phyloP scores from a whole-genome alignment of 2,329 filamentous ascomycete species.

The Elsinoe perseae region DNA sequence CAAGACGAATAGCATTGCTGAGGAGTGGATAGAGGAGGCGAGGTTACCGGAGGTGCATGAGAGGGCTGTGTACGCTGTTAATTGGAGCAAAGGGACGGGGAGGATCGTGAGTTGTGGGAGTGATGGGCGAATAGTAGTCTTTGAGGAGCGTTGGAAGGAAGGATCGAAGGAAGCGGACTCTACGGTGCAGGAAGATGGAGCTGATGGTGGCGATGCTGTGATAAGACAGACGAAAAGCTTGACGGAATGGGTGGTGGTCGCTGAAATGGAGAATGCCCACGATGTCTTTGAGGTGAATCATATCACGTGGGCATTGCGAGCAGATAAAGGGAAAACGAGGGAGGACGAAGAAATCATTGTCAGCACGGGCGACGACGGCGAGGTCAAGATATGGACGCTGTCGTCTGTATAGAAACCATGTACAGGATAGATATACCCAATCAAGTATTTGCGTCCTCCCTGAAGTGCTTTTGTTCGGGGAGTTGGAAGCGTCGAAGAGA shows the following conservation, averaged over 20 bases:
- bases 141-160: constrained; percentile 53
- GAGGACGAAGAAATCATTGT: constrained; percentile 75
- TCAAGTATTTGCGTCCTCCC: background rate
- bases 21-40: constrained; percentile 75
- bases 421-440: background rate
- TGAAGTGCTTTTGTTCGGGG: no score
- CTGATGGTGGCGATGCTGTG: constrained; percentile 22
- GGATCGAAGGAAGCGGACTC: constrained; percentile 23
- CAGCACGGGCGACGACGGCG: constrained; percentile 86
- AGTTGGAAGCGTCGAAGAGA: no score
- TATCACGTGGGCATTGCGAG: constrained; percentile 74
- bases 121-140: constrained; percentile 74
- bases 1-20: constrained; percentile 60
- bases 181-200: constrained; percentile 22
- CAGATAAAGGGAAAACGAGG: constrained; percentile 55
- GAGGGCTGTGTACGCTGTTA: constrained; percentile 72
- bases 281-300: constrained; percentile 94
- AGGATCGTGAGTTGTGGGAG: constrained; percentile 81
- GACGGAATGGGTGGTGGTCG: constrained; percentile 64
- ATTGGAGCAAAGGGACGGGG: constrained; percentile 73
- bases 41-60: constrained; percentile 69
- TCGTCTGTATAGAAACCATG: background rate
- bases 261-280: constrained; percentile 65
- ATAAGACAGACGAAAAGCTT: constrained; percentile 19
- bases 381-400: constrained; percentile 74